Percentiles rank a stretch among this genome's conserved stretches.
Evolutionary conservation across 169 alveolate species (phyloP).

Genomic region (Plasmodium gaboni): DNA sequence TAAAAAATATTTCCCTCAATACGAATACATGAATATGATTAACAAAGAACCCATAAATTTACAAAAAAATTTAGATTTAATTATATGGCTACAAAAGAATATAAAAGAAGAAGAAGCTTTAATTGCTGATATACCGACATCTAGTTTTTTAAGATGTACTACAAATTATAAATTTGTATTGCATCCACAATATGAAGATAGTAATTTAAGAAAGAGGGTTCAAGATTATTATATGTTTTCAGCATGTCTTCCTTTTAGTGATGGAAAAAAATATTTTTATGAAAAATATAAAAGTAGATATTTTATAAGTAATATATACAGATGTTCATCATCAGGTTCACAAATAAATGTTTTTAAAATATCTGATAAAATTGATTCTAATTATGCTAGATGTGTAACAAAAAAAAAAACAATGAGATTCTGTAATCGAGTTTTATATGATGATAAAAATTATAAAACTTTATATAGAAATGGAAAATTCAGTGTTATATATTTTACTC

Average conservation of each 20-base stretch:
- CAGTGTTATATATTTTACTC: slow-evolving; percentile 33
- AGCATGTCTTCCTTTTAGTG: slow-evolving; percentile 44
- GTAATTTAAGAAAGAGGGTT: slow-evolving; percentile 33
- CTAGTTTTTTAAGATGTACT: slow-evolving; percentile 58
- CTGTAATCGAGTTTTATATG: slow-evolving; percentile 39
- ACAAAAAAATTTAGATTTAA: slow-evolving; percentile 26
- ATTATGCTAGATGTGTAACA: slow-evolving; percentile 51
- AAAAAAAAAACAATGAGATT: slow-evolving; percentile 28
- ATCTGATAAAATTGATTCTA: slow-evolving; percentile 44
- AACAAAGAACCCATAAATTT: slow-evolving; percentile 13
- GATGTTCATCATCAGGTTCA: slow-evolving; percentile 30
- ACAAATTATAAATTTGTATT: slow-evolving; percentile 51
- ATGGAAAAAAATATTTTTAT: slow-evolving; percentile 47
- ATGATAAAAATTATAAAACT: slow-evolving; percentile 37
- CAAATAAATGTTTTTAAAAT: slow-evolving; percentile 8
- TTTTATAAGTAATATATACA: slow-evolving; percentile 33
- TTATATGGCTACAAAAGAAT: slow-evolving; percentile 38
- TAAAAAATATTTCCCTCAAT: slow-evolving; percentile 47
- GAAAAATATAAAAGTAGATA: slow-evolving; percentile 58
- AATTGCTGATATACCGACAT: slow-evolving; percentile 65
- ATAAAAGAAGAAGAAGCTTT: slow-evolving; percentile 40
- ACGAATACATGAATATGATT: slow-evolving; percentile 29
- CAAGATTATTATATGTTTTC: slow-evolving; percentile 65
- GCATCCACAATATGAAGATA: slow-evolving; percentile 73
- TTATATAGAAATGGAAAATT: slow-evolving; percentile 59